Evolutionary conservation across 192 early-diverging fungal genomes (phyloP), one percentile per base, ranked within the genome.

Genomic region (Podila horticola): DNA sequence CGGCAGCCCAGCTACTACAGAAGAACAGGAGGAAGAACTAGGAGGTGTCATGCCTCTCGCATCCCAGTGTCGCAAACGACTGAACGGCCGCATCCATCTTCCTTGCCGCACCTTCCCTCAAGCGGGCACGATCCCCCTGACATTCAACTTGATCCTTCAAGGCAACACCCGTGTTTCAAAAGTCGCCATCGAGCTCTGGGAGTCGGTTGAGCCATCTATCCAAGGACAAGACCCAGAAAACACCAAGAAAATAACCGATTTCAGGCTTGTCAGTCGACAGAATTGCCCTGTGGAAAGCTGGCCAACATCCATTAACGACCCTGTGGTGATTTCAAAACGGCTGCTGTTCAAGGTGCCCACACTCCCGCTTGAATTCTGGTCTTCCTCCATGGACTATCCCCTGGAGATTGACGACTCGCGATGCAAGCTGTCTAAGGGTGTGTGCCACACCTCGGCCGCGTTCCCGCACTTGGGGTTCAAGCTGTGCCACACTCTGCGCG

Each of bases 101-200:
- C 71, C 63, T 2, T 58, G 41, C 31, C 51, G 52, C 4, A 34
- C 48, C 6, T 17, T 73, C 5, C 71, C 71, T 24, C 52, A 66
- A n/a, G 17, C 50, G 28, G 71, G 55, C 2, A 59, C 63, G 6
- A 45, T 73, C 38, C 55, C 63, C 17, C 22, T 73, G 63, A 50
- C 36, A 26, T 22, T 73, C 15, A 30, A 66, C 58, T 50, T 73
- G 19, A 49, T 22, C 19, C 57, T 73, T 12, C 49, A 64, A 29
- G 71, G 71, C 5, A 30, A 59, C 17, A 73, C 71, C 6, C 34
- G 19, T 48, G 62, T 73, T 2, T 58, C 31, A 22, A 66, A 73
- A 19, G 41, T 73, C 17, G 45, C 36, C 26, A 64, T 73, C 30
- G 71, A 73, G 33, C 31, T 73, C 22, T 66, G 63, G 63, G 71